Evolutionary conservation across 768 basidiomycete species (phyloP).

Genomic region (Pleurotus pulmonarius): DNA sequence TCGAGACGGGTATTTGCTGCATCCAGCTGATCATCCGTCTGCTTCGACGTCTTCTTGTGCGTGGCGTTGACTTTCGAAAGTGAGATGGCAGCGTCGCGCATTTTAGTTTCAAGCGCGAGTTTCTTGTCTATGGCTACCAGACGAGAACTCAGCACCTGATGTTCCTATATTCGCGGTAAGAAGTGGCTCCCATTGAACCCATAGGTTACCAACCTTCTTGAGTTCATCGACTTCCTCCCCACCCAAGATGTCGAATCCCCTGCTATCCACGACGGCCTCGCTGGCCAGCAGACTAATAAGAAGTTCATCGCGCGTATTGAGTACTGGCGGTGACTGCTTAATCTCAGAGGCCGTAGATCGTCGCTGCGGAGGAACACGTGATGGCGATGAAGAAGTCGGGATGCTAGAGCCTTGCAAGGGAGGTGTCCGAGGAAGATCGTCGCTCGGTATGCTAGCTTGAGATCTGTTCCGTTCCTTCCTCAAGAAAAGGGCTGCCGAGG

Average conservation of each 20-base stretch:
- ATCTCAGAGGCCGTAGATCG: slow-evolving; percentile 29
- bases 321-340: slow-evolving; percentile 39
- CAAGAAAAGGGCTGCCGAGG: slow-evolving; percentile 43
- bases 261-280: slow-evolving; percentile 91
- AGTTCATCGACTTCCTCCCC: slow-evolving; percentile 47
- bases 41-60: slow-evolving; percentile 57
- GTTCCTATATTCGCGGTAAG: slow-evolving; percentile 49
- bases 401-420: not conserved
- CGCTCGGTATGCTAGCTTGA: not conserved
- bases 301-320: slow-evolving; percentile 76
- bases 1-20: slow-evolving; percentile 73
- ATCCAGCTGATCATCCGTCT: slow-evolving; percentile 69
- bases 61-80: slow-evolving; percentile 64
- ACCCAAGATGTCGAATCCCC: slow-evolving; percentile 71
- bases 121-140: slow-evolving; percentile 67
- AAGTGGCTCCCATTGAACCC: slow-evolving; percentile 7
- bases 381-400: slow-evolving; percentile 36
- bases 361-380: slow-evolving; percentile 30
- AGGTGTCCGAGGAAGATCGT: slow-evolving; percentile 10
- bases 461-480: slow-evolving; percentile 48
- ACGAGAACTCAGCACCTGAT: slow-evolving; percentile 64
- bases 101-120: slow-evolving; percentile 77
- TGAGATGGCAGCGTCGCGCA: slow-evolving; percentile 81
- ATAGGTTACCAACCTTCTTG: slow-evolving; percentile 36
- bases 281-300: slow-evolving; percentile 88